These are phyloP conservation scores for Candida incommunis DNA, from an alignment of 805 yeast species.

Conservation along the genomic window DNA sequence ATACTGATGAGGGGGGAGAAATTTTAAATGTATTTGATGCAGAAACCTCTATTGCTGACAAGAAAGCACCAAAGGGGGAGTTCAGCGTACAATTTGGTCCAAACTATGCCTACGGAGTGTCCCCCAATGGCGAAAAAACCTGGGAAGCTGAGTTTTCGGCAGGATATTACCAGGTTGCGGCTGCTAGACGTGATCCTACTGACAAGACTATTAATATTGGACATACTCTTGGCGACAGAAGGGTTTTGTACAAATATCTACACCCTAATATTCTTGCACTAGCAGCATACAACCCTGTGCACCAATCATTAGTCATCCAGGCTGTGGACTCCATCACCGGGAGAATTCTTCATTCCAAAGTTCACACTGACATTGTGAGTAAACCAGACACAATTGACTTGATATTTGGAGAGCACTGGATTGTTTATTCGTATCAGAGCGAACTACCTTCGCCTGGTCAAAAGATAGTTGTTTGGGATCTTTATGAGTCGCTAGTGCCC, in stretches of 20 bases:
- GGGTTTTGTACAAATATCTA: conserved; percentile 71
- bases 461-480: conserved; percentile 57
- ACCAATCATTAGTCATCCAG: conserved; percentile 28
- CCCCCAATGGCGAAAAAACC: conserved; percentile 14
- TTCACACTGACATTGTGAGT: conserved; percentile 28
- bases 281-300: conserved; percentile 26
- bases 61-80: conserved; percentile 4
- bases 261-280: conserved; percentile 53
- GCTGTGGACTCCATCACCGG: conserved; percentile 65
- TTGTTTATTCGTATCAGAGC: conserved; percentile 52
- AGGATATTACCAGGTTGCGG: conserved; percentile 27
- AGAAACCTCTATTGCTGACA: conserved; percentile 7
- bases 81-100: conserved; percentile 4
- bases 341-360: conserved; percentile 32
- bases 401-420: conserved; percentile 72
- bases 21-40: conserved; percentile 14
- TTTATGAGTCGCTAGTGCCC: conserved; percentile 54
- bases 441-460: conserved; percentile 33
- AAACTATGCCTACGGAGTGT: conserved; percentile 6
- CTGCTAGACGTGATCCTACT: conserved; percentile 26
- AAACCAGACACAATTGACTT: conserved; percentile 33
- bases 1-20: conserved; percentile 13
- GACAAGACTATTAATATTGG: conserved; percentile 48
- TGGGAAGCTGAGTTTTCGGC: conserved; percentile 24
- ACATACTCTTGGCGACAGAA: conserved; percentile 48